Evolutionary conservation across 2,329 filamentous ascomycete genomes (phyloP).

Genomic region (Ilyonectria mors-panacis): DNA sequence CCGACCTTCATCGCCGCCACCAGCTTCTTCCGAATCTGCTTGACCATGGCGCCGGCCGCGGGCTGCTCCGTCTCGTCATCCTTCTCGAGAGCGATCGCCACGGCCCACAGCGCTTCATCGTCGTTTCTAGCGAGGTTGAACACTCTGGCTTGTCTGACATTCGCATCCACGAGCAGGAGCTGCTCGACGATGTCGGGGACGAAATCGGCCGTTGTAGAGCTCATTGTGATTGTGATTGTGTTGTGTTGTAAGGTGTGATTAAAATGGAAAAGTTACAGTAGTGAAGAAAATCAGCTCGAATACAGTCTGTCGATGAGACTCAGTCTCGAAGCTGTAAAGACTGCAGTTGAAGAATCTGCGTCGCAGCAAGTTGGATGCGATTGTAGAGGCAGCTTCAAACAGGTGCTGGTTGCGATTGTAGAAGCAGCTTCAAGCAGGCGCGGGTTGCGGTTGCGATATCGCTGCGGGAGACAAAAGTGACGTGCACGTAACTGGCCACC

Average conservation of each 20-base stretch:
- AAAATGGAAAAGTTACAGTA: conserved; percentile 6
- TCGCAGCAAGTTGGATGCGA: conserved; percentile 12
- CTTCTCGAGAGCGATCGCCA: conserved; percentile 17
- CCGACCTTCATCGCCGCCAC: conserved; percentile 20
- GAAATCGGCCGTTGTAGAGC: conserved; percentile 13
- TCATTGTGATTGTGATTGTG: conserved; percentile 5
- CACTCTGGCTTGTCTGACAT: conserved; percentile 21
- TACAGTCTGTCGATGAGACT: conserved; percentile 20
- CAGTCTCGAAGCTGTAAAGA: conserved; percentile 21
- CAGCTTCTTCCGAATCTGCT: conserved; percentile 19
- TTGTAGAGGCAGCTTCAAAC: conserved; percentile 14
- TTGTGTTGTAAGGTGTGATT: conserved; percentile 14
- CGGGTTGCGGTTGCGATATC: conserved; percentile 11
- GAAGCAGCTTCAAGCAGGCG: not conserved
- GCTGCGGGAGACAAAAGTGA: conserved; percentile 6
- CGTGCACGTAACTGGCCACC: conserved; percentile 10
- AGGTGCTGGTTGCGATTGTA: not conserved
- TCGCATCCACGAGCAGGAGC: conserved; percentile 22
- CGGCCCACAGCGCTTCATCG: conserved; percentile 18
- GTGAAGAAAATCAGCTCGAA: conserved; percentile 17
- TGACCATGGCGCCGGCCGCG: conserved; percentile 8
- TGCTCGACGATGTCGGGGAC: conserved; percentile 22
- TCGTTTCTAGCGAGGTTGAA: conserved; percentile 16
- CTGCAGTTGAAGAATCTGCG: conserved; percentile 17
- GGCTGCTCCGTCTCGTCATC: conserved; percentile 10